Percentiles rank a stretch among this genome's conserved stretches.
Conservation (phyloP, 1,139 yeast species). For the Taiozyma sp. region DNA sequence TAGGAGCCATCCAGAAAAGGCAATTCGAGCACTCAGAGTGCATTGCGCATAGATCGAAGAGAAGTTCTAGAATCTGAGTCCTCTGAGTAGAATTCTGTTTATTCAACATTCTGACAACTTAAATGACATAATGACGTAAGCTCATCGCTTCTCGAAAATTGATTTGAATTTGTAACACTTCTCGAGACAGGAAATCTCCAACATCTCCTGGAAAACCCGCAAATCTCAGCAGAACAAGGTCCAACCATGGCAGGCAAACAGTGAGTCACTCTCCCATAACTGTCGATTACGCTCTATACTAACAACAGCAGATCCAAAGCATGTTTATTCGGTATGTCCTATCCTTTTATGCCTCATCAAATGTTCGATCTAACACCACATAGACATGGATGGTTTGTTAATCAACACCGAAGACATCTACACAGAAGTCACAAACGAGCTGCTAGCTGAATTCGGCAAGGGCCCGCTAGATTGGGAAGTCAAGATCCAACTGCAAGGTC, state of each 20-base stretch:
- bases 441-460: slow-evolving; percentile 62
- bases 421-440: slow-evolving; percentile 65
- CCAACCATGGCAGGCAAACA: not conserved
- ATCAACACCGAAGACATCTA: slow-evolving; percentile 89
- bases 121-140: not conserved
- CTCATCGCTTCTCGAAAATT: not conserved
- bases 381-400: slow-evolving; percentile 91
- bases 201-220: not conserved
- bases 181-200: not conserved
- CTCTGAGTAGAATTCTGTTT: not conserved
- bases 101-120: not conserved
- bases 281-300: not conserved
- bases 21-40: not conserved
- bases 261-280: not conserved
- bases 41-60: not conserved
- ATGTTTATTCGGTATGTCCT: slow-evolving; percentile 70
- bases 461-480: slow-evolving; percentile 88
- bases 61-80: not conserved
- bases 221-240: not conserved
- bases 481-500: slow-evolving; percentile 80
- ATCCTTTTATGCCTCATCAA: not conserved
- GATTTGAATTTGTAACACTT: not conserved
- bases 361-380: not conserved
- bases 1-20: not conserved
- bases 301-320: slow-evolving; percentile 45